phyloP scores from a whole-genome alignment of 805 yeast species.

The Sugiyamaella boreocaroliniensis region DNA sequence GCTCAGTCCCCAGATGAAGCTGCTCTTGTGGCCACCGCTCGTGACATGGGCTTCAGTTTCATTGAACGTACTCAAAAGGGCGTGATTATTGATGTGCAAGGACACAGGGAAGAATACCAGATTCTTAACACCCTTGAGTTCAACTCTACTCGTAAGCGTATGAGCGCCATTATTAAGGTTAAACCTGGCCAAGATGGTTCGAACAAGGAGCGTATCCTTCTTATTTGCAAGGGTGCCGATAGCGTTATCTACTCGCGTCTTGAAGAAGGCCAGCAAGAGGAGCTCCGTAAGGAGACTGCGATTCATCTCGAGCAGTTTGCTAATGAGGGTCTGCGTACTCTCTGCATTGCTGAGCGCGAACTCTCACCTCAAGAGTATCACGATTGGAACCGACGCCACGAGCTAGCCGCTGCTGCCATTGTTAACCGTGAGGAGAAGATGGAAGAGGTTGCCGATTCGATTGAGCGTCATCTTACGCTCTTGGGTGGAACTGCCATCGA shows the following conservation, averaged over 20 bases:
- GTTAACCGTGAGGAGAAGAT: slow-evolving; percentile 56
- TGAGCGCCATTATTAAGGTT: slow-evolving; percentile 60
- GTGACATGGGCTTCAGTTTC: slow-evolving; percentile 68
- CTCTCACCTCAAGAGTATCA: slow-evolving; percentile 41
- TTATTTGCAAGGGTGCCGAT: slow-evolving; percentile 74
- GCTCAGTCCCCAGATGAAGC: slow-evolving; percentile 87
- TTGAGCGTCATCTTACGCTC: slow-evolving; percentile 52
- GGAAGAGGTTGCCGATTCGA: slow-evolving; percentile 51
- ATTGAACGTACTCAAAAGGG: slow-evolving; percentile 49
- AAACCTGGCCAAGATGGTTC: slow-evolving; percentile 25
- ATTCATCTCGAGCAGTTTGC: slow-evolving; percentile 68
- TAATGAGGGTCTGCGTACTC: slow-evolving; percentile 71
- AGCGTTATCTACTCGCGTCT: slow-evolving; percentile 59
- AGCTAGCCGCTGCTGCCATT: slow-evolving; percentile 52
- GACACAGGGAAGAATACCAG: slow-evolving; percentile 42
- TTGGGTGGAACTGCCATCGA: slow-evolving; percentile 83
- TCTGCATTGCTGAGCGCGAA: slow-evolving; percentile 63
- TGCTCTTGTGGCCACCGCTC: slow-evolving; percentile 70
- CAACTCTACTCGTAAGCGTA: slow-evolving; percentile 69
- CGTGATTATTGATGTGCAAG: slow-evolving; percentile 42
- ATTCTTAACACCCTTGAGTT: slow-evolving; percentile 60
- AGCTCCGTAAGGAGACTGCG: slow-evolving; percentile 54
- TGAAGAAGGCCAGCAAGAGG: slow-evolving; percentile 34
- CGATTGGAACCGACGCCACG: slow-evolving; percentile 51
- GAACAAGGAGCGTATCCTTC: slow-evolving; percentile 35